These are phyloP conservation scores for Candida jianshihensis DNA, from an alignment of 805 yeast species.

Conservation along the genomic window DNA sequence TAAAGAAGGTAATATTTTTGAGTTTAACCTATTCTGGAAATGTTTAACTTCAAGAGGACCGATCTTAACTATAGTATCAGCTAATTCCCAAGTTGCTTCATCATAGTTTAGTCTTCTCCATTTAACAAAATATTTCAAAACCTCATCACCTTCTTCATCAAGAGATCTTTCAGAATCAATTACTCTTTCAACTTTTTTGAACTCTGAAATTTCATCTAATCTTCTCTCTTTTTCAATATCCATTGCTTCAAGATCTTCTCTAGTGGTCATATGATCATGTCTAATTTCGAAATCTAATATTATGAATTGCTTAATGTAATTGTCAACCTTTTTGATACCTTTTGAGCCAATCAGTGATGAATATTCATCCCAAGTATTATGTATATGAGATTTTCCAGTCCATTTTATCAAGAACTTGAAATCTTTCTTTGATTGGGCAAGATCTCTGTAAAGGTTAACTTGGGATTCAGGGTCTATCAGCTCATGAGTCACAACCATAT, in stretches of 20 bases:
- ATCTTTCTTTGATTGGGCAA: slow-evolving; percentile 50
- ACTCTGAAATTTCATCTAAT: slow-evolving; percentile 78
- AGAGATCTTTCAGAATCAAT: slow-evolving; percentile 72
- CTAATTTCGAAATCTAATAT: slow-evolving; percentile 70
- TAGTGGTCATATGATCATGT: slow-evolving; percentile 72
- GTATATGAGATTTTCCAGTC: slow-evolving; percentile 83
- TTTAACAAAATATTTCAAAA: slow-evolving; percentile 77
- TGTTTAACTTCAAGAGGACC: slow-evolving; percentile 81
- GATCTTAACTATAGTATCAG: slow-evolving; percentile 73
- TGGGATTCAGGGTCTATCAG: slow-evolving; percentile 31
- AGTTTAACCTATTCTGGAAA: slow-evolving; percentile 73
- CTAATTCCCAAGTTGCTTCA: slow-evolving; percentile 95
- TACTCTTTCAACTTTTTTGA: slow-evolving; percentile 80
- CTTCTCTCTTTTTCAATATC: slow-evolving; percentile 84
- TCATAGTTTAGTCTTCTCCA: slow-evolving; percentile 94
- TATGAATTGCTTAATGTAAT: slow-evolving; percentile 76
- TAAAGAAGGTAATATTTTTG: slow-evolving; percentile 76
- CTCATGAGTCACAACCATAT: slow-evolving; percentile 50
- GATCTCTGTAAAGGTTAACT: slow-evolving; percentile 25
- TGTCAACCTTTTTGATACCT: slow-evolving; percentile 84
- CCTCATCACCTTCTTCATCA: slow-evolving; percentile 56
- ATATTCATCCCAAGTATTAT: slow-evolving; percentile 89
- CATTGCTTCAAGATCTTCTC: slow-evolving; percentile 90
- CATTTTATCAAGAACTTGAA: slow-evolving; percentile 72
- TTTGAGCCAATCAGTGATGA: slow-evolving; percentile 36